These are phyloP conservation scores for Polyporus arcularius DNA, from an alignment of 768 basidiomycete genomes.

Conservation along the genomic window DNA sequence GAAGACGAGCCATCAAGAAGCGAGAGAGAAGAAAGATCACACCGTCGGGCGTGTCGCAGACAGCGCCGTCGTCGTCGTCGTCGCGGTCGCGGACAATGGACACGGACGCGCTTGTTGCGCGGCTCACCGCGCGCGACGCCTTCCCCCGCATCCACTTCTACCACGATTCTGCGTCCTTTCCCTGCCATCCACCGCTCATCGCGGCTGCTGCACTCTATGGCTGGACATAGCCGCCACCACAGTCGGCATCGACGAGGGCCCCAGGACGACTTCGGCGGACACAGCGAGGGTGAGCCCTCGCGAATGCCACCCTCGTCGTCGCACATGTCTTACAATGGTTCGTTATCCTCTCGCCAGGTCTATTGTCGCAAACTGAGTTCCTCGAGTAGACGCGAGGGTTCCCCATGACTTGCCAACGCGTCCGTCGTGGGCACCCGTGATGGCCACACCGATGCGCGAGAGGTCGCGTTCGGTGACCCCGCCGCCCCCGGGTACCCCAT, in stretches of 20 bases:
- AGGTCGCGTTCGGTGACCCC: not conserved
- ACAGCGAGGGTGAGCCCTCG: conserved; percentile 12
- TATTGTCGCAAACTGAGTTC: conserved; percentile 1
- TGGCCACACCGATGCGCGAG: not conserved
- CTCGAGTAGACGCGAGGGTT: not conserved
- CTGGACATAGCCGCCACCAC: not conserved
- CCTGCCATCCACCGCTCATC: too few species aligned
- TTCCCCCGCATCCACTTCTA: not conserved
- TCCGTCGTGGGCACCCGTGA: not conserved
- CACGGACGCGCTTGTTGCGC: not conserved
- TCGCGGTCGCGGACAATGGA: conserved; percentile 11
- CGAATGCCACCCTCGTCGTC: conserved; percentile 5
- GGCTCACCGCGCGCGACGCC: not conserved
- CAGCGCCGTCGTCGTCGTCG: conserved; percentile 2
- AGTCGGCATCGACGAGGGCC: not conserved
- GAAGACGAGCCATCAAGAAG: conserved; percentile 30
- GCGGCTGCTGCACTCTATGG: not conserved
- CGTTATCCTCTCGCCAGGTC: not conserved
- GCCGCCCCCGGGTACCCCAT: conserved; percentile 31
- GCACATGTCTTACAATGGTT: conserved; percentile 9
- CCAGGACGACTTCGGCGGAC: not conserved
- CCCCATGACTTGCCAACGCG: not conserved
- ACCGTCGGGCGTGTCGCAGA: conserved; percentile 5
- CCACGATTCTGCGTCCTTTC: too few species aligned
- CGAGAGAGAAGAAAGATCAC: not conserved